Conservation (phyloP, 2,329 filamentous ascomycete species). For the Exophiala phaeomuriformis region DNA sequence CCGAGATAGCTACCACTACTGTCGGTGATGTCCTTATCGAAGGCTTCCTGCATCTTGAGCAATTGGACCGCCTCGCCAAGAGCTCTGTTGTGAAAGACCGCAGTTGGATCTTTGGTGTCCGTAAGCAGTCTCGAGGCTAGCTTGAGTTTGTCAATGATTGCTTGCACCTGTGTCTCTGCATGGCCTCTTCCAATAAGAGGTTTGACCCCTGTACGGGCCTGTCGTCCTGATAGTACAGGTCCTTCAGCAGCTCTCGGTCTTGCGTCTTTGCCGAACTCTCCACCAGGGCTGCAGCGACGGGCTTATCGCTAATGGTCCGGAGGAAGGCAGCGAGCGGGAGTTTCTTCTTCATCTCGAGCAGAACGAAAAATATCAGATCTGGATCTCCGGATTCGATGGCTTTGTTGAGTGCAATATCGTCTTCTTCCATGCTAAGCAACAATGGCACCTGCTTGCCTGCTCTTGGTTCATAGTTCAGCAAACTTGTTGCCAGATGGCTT, state of each 20-base stretch:
- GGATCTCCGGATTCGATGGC: slow-evolving; percentile 93
- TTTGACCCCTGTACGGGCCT: slow-evolving; percentile 79
- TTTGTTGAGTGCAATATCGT: slow-evolving; percentile 90
- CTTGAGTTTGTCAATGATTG: slow-evolving; percentile 77
- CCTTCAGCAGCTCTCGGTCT: slow-evolving; percentile 77
- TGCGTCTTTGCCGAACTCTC: slow-evolving; percentile 75
- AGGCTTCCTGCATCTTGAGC: slow-evolving; percentile 74
- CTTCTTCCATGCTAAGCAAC: slow-evolving; percentile 89
- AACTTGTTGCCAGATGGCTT: slow-evolving; percentile 75
- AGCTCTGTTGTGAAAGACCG: slow-evolving; percentile 60
- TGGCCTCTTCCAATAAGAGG: slow-evolving; percentile 76
- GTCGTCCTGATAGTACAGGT: slow-evolving; percentile 96
- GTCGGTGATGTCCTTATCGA: slow-evolving; percentile 72
- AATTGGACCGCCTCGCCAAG: slow-evolving; percentile 74
- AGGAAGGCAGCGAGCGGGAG: slow-evolving; percentile 88
- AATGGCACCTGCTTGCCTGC: slow-evolving; percentile 94
- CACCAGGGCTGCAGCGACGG: slow-evolving; percentile 79
- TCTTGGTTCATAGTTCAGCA: slow-evolving; percentile 87
- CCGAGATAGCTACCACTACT: slow-evolving; percentile 62
- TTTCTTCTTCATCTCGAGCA: slow-evolving; percentile 82
- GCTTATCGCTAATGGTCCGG: slow-evolving; percentile 76
- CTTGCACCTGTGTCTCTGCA: slow-evolving; percentile 61
- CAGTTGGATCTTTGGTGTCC: slow-evolving; percentile 69
- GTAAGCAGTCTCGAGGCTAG: slow-evolving; percentile 73
- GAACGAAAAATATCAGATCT: slow-evolving; percentile 82